Base-by-base conservation (phyloP, 352 stramenopile genomes). In the Phytophthora citrophthora region DNA sequence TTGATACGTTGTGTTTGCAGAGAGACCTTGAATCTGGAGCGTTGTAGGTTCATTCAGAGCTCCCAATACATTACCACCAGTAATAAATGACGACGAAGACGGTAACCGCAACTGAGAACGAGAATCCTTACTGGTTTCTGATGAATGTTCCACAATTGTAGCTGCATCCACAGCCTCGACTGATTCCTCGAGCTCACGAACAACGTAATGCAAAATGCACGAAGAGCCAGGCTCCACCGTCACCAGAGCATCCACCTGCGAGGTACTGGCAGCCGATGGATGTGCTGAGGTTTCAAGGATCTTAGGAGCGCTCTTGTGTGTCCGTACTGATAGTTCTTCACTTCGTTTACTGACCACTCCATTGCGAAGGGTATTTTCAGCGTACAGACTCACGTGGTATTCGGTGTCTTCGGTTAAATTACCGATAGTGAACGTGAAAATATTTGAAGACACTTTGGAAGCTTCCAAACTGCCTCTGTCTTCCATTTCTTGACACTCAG, bases 361-460 rank as follows among this genome's bases (percentile, higher is more conserved):
- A 36, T 89, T 90, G 29, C 74, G 76, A n/a, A 54, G 51, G 3
- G 49, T 57, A 56, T 81, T 94, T 58, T 88, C 82, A 8, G 86
- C 72, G 27, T 82, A 90, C 24, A 92, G 24, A 38, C 65, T 67
- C 5, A 89, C 52, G 4, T 45, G 34, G 29, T 88, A 89, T 12
- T 45, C n/a, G 0, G 61, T 76, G 55, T 88, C 68, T 65, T 87
- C 68, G 11, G 64, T 81, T n/a, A 94, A 61, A 52, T 91, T 90
- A 2, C 45, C 65, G 3, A 91, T 29, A 12, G 53, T 58, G 52
- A 89, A 83, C 8, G 53, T 61, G 36, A 89, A 79, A 1, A 57
- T 44, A 10, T 70, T 70, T 13, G 43, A 47, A 2, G 65, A 59
- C 0, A 31, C 20, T 12, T 67, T 67, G 5, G 51, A 62, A 0